Conservation (phyloP, 768 basidiomycete species). For the Xerocomus brunneocitrinus region DNA sequence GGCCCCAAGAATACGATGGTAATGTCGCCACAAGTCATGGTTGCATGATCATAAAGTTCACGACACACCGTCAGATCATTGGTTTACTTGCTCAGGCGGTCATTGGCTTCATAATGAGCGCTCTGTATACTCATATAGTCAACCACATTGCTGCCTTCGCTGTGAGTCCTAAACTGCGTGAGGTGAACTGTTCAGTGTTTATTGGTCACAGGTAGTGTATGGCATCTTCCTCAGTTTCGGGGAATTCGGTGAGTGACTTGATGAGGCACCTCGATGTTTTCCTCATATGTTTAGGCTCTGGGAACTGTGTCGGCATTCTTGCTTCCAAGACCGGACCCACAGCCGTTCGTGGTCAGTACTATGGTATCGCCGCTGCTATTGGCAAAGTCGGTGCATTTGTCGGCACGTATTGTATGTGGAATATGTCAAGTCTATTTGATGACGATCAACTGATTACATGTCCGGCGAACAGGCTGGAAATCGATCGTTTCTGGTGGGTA, state of each 20-base stretch:
- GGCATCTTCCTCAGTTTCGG: slow-evolving; percentile 90
- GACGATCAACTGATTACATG: slow-evolving; percentile 3
- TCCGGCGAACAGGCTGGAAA: slow-evolving; percentile 48
- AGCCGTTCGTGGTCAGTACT: slow-evolving; percentile 79
- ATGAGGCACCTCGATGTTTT: neutral
- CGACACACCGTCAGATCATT: slow-evolving; percentile 42
- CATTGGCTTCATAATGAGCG: slow-evolving; percentile 89
- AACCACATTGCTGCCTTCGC: slow-evolving; percentile 71
- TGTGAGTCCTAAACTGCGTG: slow-evolving; percentile 33
- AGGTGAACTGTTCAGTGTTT: neutral
- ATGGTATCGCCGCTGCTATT: slow-evolving; percentile 80
- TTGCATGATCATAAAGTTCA: neutral
- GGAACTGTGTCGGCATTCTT: slow-evolving; percentile 81
- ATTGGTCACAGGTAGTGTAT: slow-evolving; percentile 59
- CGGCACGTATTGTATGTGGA: slow-evolving; percentile 68
- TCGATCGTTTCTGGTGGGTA: slow-evolving; percentile 55
- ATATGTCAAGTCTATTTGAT: neutral
- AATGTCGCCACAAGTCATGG: neutral
- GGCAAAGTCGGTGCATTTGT: slow-evolving; percentile 84
- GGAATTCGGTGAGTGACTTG: slow-evolving; percentile 56
- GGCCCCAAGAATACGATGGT: slow-evolving; percentile 79
- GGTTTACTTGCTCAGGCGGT: slow-evolving; percentile 66
- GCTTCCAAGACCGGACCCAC: slow-evolving; percentile 86
- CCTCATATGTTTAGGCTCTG: slow-evolving; percentile 49
- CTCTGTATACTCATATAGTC: slow-evolving; percentile 61